A percentile compares a stretch with the other conserved stretches of the same genome.
Conservation (phyloP, 2,329 filamentous ascomycete genomes). For the Leptographium galeiforme region DNA sequence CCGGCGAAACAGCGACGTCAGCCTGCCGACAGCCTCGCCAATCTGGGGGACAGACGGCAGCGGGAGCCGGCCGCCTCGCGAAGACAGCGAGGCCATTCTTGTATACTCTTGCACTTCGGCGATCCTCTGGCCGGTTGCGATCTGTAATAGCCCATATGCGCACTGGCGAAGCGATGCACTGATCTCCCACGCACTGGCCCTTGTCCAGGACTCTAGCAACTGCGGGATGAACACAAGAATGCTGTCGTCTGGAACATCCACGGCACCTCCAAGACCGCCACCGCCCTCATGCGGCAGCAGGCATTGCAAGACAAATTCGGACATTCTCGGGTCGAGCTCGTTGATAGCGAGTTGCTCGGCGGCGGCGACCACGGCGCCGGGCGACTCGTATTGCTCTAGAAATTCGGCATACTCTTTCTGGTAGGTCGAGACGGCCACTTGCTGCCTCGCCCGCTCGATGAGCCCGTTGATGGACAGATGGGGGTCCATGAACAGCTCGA, state of each 20-base stretch:
- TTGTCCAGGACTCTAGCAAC: conserved; percentile 24
- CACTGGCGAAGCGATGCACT: conserved; percentile 22
- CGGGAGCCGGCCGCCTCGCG: conserved; percentile 18
- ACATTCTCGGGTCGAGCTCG: conserved; percentile 17
- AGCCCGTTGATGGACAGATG: conserved; percentile 13
- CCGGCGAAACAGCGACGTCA: conserved; percentile 14
- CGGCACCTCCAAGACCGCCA: conserved; percentile 5
- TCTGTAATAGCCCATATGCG: conserved; percentile 22
- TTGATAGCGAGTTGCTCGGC: not conserved
- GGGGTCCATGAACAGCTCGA: conserved; percentile 18
- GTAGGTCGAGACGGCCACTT: conserved; percentile 3
- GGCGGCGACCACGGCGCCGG: not conserved
- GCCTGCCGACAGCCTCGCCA: conserved; percentile 11
- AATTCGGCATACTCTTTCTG: conserved; percentile 16
- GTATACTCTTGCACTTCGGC: conserved; percentile 24
- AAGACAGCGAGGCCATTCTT: conserved; percentile 18
- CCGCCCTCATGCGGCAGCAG: conserved; percentile 2
- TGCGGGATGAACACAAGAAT: conserved; percentile 26
- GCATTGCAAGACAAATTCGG: conserved; percentile 15
- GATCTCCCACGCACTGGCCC: conserved; percentile 24
- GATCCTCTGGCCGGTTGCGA: conserved; percentile 6
- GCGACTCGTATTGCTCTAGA: conserved; percentile 11
- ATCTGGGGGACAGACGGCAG: conserved; percentile 13
- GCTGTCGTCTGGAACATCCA: conserved; percentile 10
- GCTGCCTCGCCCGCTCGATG: conserved; percentile 12